Percentiles rank a stretch among this genome's conserved stretches.
phyloP scores from a whole-genome alignment of 257 asterid species.

The Solanum gandarillasii region DNA sequence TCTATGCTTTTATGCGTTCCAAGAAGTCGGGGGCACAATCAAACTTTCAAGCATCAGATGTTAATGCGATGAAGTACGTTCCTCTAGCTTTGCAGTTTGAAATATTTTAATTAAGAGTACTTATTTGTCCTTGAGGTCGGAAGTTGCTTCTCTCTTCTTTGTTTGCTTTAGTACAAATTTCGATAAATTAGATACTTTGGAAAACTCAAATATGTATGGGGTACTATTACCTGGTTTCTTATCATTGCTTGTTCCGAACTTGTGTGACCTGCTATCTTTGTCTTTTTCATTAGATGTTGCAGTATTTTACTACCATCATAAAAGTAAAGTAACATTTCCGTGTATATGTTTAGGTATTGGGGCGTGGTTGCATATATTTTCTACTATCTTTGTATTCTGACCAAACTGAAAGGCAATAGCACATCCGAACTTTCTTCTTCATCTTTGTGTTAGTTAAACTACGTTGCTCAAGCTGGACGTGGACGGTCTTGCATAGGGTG shows the following conservation, averaged over 20 bases:
- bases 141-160: neutral
- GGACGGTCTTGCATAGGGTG: neutral
- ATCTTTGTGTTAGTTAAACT: neutral
- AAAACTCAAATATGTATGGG: neutral
- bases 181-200: neutral
- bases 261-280: neutral
- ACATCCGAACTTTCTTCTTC: neutral
- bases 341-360: neutral
- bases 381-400: neutral
- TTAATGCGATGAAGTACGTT: conserved; percentile 56
- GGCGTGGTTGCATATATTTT: neutral
- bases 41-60: conserved; percentile 20
- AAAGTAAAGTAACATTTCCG: neutral
- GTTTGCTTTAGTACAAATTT: neutral
- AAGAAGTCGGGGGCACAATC: conserved; percentile 36
- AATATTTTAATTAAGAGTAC: neutral
- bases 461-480: neutral
- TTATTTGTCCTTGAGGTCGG: neutral
- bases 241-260: neutral
- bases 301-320: neutral
- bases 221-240: neutral
- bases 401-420: neutral
- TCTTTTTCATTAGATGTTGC: neutral
- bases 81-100: conserved; percentile 4
- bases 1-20: conserved; percentile 52